These are phyloP conservation scores for Heterobasidion irregulare DNA, from an alignment of 1,284 basidiomycete species.

Conservation along the genomic window DNA sequence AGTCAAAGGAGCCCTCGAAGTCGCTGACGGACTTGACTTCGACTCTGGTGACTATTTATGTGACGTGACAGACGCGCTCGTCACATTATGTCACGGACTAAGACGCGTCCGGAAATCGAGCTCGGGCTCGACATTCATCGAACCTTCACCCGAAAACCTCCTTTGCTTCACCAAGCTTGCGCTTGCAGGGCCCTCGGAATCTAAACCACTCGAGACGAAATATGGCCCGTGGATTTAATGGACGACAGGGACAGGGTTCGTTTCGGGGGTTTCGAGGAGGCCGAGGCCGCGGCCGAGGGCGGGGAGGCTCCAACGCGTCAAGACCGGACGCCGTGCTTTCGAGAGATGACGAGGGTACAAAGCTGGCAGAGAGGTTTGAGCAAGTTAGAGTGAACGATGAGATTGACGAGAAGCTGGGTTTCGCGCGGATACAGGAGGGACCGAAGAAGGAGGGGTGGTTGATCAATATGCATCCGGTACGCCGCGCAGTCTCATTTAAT, in stretches of 20 bases:
- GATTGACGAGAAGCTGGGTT: conserved; percentile 91
- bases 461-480: conserved; percentile 96
- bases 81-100: background rate
- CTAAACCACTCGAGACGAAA: background rate
- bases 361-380: conserved; percentile 78
- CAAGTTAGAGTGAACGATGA: conserved; percentile 71
- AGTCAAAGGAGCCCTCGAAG: too few species aligned
- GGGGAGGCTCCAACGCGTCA: conserved; percentile 8
- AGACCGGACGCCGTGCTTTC: conserved; percentile 4
- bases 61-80: background rate
- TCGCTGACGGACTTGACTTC: too few species aligned
- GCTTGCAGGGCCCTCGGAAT: too few species aligned
- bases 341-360: conserved; percentile 83
- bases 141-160: too few species aligned
- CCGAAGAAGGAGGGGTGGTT: conserved; percentile 81
- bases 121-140: too few species aligned
- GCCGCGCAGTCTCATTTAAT: conserved; percentile 20
- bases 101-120: too few species aligned
- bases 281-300: conserved; percentile 7
- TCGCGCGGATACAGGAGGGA: conserved; percentile 73
- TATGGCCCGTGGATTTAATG: conserved; percentile 11
- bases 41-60: background rate
- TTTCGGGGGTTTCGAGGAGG: conserved; percentile 8
- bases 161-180: too few species aligned
- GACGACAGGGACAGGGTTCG: conserved; percentile 5